Percentiles rank a stretch among this genome's conserved stretches.
These are phyloP conservation scores for Aurantiochytrium sp. DNA, from an alignment of 108 stramenopile species.

Conservation along the genomic window DNA sequence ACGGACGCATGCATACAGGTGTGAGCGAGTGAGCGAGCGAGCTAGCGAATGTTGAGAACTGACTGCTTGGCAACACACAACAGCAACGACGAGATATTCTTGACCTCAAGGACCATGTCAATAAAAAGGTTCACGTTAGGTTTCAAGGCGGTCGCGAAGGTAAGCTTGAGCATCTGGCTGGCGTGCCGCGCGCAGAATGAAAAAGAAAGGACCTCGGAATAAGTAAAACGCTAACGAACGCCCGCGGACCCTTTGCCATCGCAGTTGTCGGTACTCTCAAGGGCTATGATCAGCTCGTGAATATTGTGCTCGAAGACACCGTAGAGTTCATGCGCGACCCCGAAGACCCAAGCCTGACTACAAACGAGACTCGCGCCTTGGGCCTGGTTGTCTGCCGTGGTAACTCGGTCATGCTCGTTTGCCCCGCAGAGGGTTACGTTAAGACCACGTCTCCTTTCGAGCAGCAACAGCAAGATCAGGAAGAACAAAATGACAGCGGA, in stretches of 20 bases:
- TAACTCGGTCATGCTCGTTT: conserved; percentile 7
- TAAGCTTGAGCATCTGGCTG: background rate
- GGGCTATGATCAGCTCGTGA: conserved; percentile 55
- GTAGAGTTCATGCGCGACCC: conserved; percentile 54
- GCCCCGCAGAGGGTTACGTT: conserved; percentile 15
- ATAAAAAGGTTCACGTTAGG: conserved; percentile 48
- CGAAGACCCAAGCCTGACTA: conserved; percentile 38
- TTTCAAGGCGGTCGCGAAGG: conserved; percentile 59
- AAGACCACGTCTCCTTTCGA: conserved; percentile 4
- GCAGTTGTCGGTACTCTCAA: conserved; percentile 51
- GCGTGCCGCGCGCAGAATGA: too few relatives aligned
- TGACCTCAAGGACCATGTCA: conserved; percentile 48
- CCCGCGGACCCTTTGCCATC: background rate
- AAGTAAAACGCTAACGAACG: too few relatives aligned
- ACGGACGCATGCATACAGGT: too few relatives aligned
- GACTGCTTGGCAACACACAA: background rate
- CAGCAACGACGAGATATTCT: background rate
- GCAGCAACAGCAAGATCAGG: background rate
- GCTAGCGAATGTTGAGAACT: too few relatives aligned
- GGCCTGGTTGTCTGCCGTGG: conserved; percentile 47
- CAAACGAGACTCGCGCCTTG: conserved; percentile 41
- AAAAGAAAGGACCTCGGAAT: too few relatives aligned
- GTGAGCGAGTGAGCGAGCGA: too few relatives aligned
- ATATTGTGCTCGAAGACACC: conserved; percentile 55
- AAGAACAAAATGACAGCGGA: too few relatives aligned